A percentile compares a stretch with the other conserved stretches of the same genome.
Evolutionary conservation across 2,329 filamentous ascomycete genomes (phyloP).

Genomic region (Penicillium carneum): DNA sequence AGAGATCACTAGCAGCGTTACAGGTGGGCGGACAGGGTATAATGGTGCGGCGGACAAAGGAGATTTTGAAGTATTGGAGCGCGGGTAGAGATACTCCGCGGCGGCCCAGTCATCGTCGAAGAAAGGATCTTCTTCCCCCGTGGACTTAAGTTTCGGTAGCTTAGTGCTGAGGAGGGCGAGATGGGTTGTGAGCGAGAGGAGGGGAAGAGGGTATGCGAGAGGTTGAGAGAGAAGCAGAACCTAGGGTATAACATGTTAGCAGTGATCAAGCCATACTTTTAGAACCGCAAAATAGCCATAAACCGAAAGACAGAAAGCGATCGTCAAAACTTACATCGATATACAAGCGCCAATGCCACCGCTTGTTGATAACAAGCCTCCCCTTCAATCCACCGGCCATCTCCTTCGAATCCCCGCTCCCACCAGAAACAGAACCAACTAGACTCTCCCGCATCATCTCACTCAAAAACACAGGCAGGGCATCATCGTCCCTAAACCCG

Average conservation of each 20-base stretch:
- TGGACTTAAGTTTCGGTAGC: constrained; percentile 82
- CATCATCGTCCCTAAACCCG: constrained; percentile 87
- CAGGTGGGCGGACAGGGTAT: constrained; percentile 69
- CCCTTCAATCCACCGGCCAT: constrained; percentile 72
- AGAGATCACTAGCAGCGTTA: constrained; percentile 88
- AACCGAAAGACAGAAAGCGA: too few relatives aligned
- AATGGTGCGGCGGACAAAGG: constrained; percentile 28
- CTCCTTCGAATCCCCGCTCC: constrained; percentile 69
- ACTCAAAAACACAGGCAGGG: constrained; percentile 82
- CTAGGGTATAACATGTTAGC: constrained; percentile 55
- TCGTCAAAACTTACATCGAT: constrained; percentile 71
- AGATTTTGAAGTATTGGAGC: constrained; percentile 38
- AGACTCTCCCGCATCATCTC: constrained; percentile 89
- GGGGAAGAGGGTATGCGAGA: constrained; percentile 87
- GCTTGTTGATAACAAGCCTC: constrained; percentile 82
- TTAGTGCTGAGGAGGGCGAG: constrained; percentile 88
- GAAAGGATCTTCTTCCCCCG: constrained; percentile 91
- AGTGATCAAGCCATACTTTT: background rate
- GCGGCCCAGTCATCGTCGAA: constrained; percentile 98
- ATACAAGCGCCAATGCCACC: constrained; percentile 96
- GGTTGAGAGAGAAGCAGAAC: constrained; percentile 92
- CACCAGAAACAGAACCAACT: constrained; percentile 73
- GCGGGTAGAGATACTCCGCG: constrained; percentile 76
- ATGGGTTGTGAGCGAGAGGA: constrained; percentile 91
- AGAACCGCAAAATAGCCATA: background rate